These are phyloP conservation scores for Mortierella sp. DNA, from an alignment of 371 early-diverging fungal genomes.

Conservation along the genomic window DNA sequence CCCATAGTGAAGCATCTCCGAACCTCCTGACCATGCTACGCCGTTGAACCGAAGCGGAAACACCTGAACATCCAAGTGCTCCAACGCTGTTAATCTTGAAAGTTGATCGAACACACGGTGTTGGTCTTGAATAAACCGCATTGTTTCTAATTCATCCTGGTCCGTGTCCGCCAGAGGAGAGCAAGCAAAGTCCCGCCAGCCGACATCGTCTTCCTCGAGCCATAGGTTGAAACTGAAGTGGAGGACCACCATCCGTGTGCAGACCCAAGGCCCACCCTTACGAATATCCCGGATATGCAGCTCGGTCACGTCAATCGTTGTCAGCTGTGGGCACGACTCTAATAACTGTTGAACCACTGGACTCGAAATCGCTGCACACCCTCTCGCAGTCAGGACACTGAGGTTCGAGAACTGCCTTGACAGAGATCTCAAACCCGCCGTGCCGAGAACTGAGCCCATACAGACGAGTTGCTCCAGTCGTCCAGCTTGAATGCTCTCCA, in stretches of 20 bases:
- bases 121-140: neutral
- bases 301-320: neutral
- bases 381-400: neutral
- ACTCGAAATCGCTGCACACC: neutral
- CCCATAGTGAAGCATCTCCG: neutral
- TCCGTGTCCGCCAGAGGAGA: neutral
- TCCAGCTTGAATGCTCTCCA: neutral
- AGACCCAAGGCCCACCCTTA: neutral
- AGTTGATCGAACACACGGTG: neutral
- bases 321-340: neutral
- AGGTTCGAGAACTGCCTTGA: neutral
- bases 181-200: neutral
- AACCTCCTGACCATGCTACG: neutral
- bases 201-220: neutral
- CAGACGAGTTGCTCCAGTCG: neutral
- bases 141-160: neutral
- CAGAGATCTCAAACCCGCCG: neutral
- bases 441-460: neutral
- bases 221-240: neutral
- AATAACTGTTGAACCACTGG: neutral
- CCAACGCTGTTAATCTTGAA: neutral
- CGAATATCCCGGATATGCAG: constrained; percentile 4
- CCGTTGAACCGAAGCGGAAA: neutral
- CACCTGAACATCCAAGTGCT: neutral
- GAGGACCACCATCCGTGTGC: neutral